Percentiles rank a stretch among this genome's conserved stretches.
phyloP scores from a whole-genome alignment of 345 rosid species.

The Lumnitzera racemosa region DNA sequence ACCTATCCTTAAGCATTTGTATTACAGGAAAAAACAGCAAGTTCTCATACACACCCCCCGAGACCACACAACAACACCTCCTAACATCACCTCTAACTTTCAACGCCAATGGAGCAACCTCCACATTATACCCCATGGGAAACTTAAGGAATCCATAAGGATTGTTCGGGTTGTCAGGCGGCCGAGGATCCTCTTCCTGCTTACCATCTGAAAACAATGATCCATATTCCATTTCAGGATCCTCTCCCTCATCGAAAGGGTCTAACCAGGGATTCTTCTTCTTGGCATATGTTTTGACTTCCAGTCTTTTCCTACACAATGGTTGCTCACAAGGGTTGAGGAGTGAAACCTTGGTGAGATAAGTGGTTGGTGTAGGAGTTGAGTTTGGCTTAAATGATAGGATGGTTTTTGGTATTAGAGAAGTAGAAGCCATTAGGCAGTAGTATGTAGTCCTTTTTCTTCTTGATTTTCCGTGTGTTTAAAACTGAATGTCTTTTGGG shows the following conservation, averaged over 20 bases:
- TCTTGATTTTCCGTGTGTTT: background rate
- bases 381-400: constrained; percentile 38
- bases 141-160: constrained; percentile 92
- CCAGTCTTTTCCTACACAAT: constrained; percentile 12
- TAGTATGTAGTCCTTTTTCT: background rate
- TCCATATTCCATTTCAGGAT: constrained; percentile 68
- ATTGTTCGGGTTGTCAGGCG: constrained; percentile 66
- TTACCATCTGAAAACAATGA: constrained; percentile 72
- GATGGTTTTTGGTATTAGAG: constrained; percentile 45
- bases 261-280: constrained; percentile 83
- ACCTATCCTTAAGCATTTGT: constrained; percentile 88
- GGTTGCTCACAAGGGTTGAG: constrained; percentile 22
- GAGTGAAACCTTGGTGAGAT: constrained; percentile 25
- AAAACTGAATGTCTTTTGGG: background rate
- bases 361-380: constrained; percentile 23
- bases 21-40: constrained; percentile 76
- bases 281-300: constrained; percentile 31
- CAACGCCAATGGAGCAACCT: constrained; percentile 64
- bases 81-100: constrained; percentile 92
- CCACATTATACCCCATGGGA: constrained; percentile 68
- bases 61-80: constrained; percentile 74
- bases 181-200: constrained; percentile 87
- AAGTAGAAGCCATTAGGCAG: constrained; percentile 38
- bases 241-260: constrained; percentile 72
- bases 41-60: constrained; percentile 94